Base-by-base conservation (phyloP, 2,329 filamentous ascomycete species). In the Pseudogymnoascus verrucosus region DNA sequence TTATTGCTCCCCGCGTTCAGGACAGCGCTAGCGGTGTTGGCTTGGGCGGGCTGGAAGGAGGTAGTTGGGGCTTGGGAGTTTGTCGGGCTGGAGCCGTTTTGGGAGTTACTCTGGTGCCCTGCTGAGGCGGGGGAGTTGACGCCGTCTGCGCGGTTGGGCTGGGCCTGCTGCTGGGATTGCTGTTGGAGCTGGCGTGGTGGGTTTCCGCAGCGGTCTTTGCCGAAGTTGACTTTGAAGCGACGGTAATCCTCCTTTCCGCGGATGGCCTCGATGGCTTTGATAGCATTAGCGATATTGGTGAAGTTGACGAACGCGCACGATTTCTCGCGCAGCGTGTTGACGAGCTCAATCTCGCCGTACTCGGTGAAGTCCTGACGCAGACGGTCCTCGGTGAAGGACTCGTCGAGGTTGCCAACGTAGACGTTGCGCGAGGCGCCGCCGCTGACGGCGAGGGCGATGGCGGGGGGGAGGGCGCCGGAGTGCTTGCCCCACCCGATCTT, bases 401-500 rank as follows among this genome's bases (percentile, higher is more conserved):
- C 95, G 70, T 99, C 95, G 64, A 99, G 81, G 76, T 99, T 99
- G 67, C 95, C 95, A 73, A 99, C 89, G 76, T 99, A 99, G 28
- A 99, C 95, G 73, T 99, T 99, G 67, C 95, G 87, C n/a, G 95
- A 98, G 62, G 95, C 95, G 71, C 95, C 95, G 62, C 93, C 95
- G 70, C 92, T 97, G 62, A 99, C 95, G 57, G 95, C 95, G 68
- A 99, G 81, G 19, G 95, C 93, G 74, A 99, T 98, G 6, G 95
- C 95, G 19, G 95, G 93, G 40, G 95, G 95, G 26, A 99, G 86
- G 69, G 93, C 93, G 65, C 95, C 95, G 4, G 95, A 99, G 77
- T 99, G 95, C 82, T 99, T 99, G 68, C 95, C 95, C 95, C 95
- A 99, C 68, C 95, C 95, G 75, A 99, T 97, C 84, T 99, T 99